Base-by-base conservation (phyloP, 768 basidiomycete species). In the Boletus coccyginus region DNA sequence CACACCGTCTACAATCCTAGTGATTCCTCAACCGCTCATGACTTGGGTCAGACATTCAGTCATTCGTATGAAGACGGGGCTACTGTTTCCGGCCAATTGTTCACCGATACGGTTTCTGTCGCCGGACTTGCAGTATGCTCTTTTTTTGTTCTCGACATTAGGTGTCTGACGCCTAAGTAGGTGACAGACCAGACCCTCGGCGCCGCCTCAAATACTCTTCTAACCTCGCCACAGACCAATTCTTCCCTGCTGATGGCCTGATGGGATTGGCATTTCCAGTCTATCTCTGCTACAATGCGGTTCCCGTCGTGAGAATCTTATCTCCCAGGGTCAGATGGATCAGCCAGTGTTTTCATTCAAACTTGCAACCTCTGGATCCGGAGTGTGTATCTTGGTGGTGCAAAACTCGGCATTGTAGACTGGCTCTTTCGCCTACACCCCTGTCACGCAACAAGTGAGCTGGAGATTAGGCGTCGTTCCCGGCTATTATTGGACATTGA, bases 341-440 rank as follows among this genome's bases (percentile, higher is more conserved):
- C 56, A 69, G 7, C 52, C 75, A 24, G 68, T 70, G 46, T 82
- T 84, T 62, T 73, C 76, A 12, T 78, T 85, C 65, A 81, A 80
- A 62, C 66, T 84, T 9, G 65, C 79, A 13, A 21, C 62, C 9
- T 52, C 62, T 14, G 75, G 74, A 6, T 71, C n/a, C 76, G 3
- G 79, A 81, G 67, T 70, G n/a, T 86, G 16, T 78, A 74, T 62
- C 58, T 87, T 24, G 84, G 84, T 41, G 84, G 84, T 45, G 68
- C 70, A 11, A 74, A n/a, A 87, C 65, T 45, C 55, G 3, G 56
- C 62, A 1, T 67, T 77, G 52, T 83, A 78, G 67, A 77, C 71
- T 5, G 82, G 82, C 9, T 46, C 52, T 7, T 73, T 85, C 68
- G 72, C 73, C 7, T 76, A 73, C 19, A n/a, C 49, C 14, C 46